Base-by-base conservation (phyloP, 2,329 filamentous ascomycete genomes). In the Cercospora citrullina region DNA sequence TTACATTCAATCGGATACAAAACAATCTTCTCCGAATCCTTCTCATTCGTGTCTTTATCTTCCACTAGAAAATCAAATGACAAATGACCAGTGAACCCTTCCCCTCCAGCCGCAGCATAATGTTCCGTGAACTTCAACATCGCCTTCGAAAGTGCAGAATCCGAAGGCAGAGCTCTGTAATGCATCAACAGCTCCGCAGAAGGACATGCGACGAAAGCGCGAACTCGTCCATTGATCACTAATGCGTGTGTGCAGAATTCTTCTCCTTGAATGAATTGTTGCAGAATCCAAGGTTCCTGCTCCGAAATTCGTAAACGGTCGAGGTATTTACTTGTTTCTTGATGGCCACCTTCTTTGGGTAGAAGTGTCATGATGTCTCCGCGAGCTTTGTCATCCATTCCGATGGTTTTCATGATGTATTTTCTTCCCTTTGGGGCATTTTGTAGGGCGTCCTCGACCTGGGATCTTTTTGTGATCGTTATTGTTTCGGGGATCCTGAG, bases 231-330 rank as follows among this genome's bases (percentile, higher is more conserved):
- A 0, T 82, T 79, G n/a, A 93, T 82, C 4, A 93, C 80, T 2
- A 93, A 81, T 0, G 90, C 81, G 72, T 93, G 90, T 0, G 91
- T 92, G 77, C 89, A 91, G 75, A 89, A 93, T 76, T 93, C 90
- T 0, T 83, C 81, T 0, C 87, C 85, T 0, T 84, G 82, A 69
- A 91, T 86, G 76, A 85, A 91, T 75, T 92, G 87, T 75, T 94
- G 90, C 26, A 93, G 76, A 68, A 92, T 83, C 84, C 88, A 92
- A 0, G 89, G 86, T 2, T 82, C 81, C 0, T 83, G 75, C 12
- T 81, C 77, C 2, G 86, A 86, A 51, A 90, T 86, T 1, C 76
- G 80, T 14, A 93, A 81, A 16, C 80, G 78, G 14, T 82, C 81
- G 28, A 92, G 77, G 71, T 89, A 83, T 0, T 78, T 74, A 55